Conservation (phyloP, 495 filamentous ascomycete genomes). For the Aspergillus kassunensis region DNA sequence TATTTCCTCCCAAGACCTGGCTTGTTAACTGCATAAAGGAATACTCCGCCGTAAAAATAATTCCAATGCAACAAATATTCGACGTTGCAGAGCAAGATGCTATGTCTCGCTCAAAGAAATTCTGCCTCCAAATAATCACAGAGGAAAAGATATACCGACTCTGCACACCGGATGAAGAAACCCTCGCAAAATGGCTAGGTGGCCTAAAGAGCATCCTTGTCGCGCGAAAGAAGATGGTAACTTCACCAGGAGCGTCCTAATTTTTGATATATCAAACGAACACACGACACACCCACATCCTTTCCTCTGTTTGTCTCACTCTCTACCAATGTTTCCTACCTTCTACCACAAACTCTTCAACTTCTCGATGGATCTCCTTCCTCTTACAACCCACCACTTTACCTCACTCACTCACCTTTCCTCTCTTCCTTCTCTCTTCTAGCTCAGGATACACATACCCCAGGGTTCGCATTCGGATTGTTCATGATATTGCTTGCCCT, state of each 20-base stretch:
- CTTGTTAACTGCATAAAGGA: constrained; percentile 40
- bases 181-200: constrained; percentile 78
- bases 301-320: neutral
- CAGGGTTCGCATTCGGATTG: no score
- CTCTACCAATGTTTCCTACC: neutral
- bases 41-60: constrained; percentile 79
- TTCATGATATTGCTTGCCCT: constrained; percentile 14
- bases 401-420: neutral
- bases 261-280: neutral
- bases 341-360: neutral
- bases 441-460: constrained; percentile 15
- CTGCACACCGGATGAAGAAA: constrained; percentile 77
- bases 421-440: constrained; percentile 11
- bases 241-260: constrained; percentile 8
- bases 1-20: neutral
- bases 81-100: constrained; percentile 92
- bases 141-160: constrained; percentile 92
- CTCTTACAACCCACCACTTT: neutral
- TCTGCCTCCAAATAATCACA: constrained; percentile 90
- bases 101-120: constrained; percentile 73
- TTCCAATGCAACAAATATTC: constrained; percentile 75
- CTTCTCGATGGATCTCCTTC: neutral
- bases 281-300: neutral
- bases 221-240: constrained; percentile 49
- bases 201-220: constrained; percentile 81